Evolutionary conservation across 495 filamentous ascomycete species (phyloP).

Genomic region (Penicillium mononematosum): DNA sequence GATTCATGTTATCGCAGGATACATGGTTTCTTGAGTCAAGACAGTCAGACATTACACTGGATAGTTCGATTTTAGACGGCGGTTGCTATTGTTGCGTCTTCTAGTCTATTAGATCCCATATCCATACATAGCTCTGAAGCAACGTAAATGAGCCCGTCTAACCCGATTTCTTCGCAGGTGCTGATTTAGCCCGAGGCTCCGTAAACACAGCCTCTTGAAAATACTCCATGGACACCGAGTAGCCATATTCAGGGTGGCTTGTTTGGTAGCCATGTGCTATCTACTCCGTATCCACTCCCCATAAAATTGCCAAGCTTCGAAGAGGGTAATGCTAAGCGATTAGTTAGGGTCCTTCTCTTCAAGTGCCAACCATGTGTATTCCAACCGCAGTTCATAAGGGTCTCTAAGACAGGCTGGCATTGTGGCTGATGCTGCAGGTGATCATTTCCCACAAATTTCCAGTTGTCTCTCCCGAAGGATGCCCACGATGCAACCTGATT

Average conservation of each 20-base stretch:
- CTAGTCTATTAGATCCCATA: too few species aligned
- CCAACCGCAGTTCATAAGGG: not conserved
- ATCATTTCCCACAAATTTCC: not conserved
- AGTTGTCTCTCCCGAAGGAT: not conserved
- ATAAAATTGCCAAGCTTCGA: constrained; percentile 13
- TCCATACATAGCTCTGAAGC: not conserved
- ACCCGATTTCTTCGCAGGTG: not conserved
- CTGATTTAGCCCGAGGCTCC: too few species aligned
- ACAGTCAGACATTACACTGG: not conserved
- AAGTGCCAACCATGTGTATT: not conserved
- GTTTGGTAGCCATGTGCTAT: not conserved
- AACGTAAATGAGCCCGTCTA: not conserved
- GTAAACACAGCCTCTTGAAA: not conserved
- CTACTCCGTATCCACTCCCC: too few species aligned
- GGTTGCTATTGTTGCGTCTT: too few species aligned
- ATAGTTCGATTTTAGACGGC: not conserved
- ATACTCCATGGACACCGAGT: not conserved
- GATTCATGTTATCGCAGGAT: not conserved
- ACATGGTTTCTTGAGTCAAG: too few species aligned
- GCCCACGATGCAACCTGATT: not conserved
- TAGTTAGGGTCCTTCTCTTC: not conserved
- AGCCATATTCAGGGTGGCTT: not conserved
- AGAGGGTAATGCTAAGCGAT: constrained; percentile 13
- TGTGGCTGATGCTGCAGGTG: not conserved
- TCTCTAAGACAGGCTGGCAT: not conserved